Evolutionary conservation across 768 basidiomycete genomes (phyloP).

Genomic region (Thelephora ganbajun): DNA sequence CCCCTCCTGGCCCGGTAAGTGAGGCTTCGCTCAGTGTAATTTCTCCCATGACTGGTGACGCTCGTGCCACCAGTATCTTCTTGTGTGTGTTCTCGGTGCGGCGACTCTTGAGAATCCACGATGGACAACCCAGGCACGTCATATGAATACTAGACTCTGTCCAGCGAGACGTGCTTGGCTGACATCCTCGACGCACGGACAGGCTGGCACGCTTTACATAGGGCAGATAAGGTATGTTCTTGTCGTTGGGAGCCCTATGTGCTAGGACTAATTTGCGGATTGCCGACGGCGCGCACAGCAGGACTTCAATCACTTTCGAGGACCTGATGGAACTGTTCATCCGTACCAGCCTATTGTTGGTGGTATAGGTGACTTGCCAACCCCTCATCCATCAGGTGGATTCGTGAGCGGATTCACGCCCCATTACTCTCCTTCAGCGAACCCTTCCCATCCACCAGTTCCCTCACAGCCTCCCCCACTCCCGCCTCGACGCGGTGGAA

Average conservation of each 20-base stretch:
- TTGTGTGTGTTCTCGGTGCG: background rate
- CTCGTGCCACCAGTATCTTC: background rate
- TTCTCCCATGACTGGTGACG: too few species aligned
- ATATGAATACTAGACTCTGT: background rate
- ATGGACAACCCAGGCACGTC: background rate
- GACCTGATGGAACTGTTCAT: slow-evolving; percentile 44
- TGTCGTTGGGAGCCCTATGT: slow-evolving; percentile 1
- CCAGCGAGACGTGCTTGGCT: too few species aligned
- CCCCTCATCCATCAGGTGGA: slow-evolving; percentile 18
- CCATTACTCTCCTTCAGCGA: slow-evolving; percentile 15
- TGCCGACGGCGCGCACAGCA: slow-evolving; percentile 14
- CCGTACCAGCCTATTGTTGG: slow-evolving; percentile 42
- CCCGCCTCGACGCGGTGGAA: slow-evolving; percentile 30
- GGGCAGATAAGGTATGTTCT: slow-evolving; percentile 38
- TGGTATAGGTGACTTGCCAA: background rate
- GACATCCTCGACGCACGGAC: slow-evolving; percentile 8
- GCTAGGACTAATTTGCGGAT: slow-evolving; percentile 18
- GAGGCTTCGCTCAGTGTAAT: too few species aligned
- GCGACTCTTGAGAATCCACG: background rate
- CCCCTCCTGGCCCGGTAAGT: too few species aligned
- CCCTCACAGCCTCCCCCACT: slow-evolving; percentile 24
- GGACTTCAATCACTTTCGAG: slow-evolving; percentile 17
- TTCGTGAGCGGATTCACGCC: slow-evolving; percentile 45
- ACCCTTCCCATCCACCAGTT: slow-evolving; percentile 16
- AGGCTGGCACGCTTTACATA: slow-evolving; percentile 62